These are phyloP conservation scores for Didymella pinodella DNA, from an alignment of 2,329 filamentous ascomycete genomes.

Conservation along the genomic window DNA sequence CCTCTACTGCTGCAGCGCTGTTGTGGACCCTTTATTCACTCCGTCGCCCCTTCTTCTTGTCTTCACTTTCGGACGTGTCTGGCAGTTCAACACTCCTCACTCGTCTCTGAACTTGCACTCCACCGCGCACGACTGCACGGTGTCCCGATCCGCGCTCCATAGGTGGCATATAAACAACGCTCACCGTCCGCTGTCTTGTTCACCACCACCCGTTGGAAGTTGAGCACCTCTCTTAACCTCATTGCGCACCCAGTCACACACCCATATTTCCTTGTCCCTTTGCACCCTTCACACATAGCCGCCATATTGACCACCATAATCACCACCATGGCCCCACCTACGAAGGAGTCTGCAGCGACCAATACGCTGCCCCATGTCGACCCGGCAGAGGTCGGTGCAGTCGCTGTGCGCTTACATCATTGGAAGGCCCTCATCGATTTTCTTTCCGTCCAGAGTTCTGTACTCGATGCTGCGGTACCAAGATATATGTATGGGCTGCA, in stretches of 20 bases:
- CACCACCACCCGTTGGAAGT: neutral
- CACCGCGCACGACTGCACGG: neutral
- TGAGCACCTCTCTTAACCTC: too few species aligned
- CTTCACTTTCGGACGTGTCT: neutral
- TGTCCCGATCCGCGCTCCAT: neutral
- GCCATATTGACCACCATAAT: neutral
- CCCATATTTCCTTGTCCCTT: neutral
- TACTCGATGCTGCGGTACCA: neutral
- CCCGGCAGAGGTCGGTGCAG: neutral
- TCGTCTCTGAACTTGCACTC: neutral
- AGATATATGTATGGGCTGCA: neutral
- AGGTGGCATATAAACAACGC: neutral
- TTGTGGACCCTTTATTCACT: neutral
- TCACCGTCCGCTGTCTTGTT: neutral
- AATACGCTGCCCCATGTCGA: neutral
- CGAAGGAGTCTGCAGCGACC: neutral
- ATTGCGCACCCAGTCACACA: neutral
- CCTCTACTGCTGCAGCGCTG: neutral
- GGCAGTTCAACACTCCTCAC: neutral
- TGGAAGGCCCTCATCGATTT: neutral
- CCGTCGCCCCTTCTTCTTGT: too few species aligned
- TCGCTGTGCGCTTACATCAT: conserved; percentile 5
- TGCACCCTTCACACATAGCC: neutral
- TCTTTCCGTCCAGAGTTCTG: neutral
- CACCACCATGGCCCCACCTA: neutral